Conservation (phyloP, 164 flowering plant genomes). For the Buxus sempervirens region DNA sequence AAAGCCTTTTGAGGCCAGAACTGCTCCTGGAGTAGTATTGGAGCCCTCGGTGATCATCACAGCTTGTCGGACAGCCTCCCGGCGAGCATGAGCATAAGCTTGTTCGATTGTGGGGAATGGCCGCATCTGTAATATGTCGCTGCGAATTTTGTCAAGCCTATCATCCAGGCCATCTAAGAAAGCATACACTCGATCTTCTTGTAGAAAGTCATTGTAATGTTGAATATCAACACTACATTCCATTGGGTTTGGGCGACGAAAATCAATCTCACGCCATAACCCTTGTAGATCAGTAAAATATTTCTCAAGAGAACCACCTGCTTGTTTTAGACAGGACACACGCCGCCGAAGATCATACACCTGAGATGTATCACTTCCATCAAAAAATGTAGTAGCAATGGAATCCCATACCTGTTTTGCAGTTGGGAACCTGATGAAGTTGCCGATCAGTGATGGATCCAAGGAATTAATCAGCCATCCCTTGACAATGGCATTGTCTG, state of each 20-base stretch:
- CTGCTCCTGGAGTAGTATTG: not conserved
- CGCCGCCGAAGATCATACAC: not conserved
- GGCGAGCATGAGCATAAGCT: not conserved
- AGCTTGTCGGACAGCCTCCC: not conserved
- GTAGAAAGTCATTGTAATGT: not conserved
- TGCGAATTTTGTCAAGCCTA: not conserved
- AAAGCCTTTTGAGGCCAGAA: not conserved
- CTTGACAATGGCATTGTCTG: not conserved
- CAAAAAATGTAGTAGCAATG: not conserved
- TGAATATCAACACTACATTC: conserved; percentile 6
- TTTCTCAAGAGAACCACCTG: not conserved
- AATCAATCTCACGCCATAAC: conserved; percentile 10
- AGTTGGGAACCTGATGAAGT: not conserved
- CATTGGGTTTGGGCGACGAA: conserved; percentile 2
- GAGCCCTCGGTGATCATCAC: not conserved
- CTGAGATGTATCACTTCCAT: conserved; percentile 1
- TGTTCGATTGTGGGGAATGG: not conserved
- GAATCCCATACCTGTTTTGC: not conserved
- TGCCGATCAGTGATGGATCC: not conserved
- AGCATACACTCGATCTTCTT: conserved; percentile 7
- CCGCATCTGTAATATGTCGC: not conserved
- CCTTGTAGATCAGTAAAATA: conserved; percentile 4
- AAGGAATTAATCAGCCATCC: not conserved
- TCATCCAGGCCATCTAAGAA: conserved; percentile 6
- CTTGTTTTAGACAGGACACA: not conserved